These are phyloP conservation scores for Akebia trifoliata DNA, from an alignment of 164 flowering plant genomes.

Conservation along the genomic window DNA sequence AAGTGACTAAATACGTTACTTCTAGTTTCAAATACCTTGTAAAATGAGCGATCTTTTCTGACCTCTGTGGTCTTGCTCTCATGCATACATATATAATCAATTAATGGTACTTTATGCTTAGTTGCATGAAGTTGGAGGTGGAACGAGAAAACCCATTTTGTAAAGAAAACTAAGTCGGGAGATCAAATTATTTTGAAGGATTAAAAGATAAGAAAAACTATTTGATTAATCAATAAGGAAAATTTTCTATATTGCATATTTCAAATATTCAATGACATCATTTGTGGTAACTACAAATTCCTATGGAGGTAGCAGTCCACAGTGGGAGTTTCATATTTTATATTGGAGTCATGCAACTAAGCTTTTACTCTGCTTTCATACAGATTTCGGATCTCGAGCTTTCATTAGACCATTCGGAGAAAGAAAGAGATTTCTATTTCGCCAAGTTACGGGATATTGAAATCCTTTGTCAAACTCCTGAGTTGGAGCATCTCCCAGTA, in stretches of 20 bases:
- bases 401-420: constrained; percentile 67
- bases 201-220: too few relatives aligned
- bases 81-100: background rate
- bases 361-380: background rate
- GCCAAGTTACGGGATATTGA: constrained; percentile 79
- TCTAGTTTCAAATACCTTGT: background rate
- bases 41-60: background rate
- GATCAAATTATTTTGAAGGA: too few relatives aligned
- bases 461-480: constrained; percentile 75
- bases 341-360: background rate
- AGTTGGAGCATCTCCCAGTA: constrained; percentile 65
- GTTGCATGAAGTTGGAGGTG: too few relatives aligned
- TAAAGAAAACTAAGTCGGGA: too few relatives aligned
- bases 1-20: background rate
- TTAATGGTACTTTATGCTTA: too few relatives aligned
- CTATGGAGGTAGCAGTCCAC: too few relatives aligned
- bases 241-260: too few relatives aligned
- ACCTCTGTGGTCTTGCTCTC: background rate
- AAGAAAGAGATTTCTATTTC: constrained; percentile 88
- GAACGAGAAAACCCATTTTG: too few relatives aligned
- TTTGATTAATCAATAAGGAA: too few relatives aligned
- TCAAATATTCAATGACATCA: too few relatives aligned
- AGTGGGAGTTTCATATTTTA: too few relatives aligned
- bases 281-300: too few relatives aligned
- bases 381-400: constrained; percentile 74